phyloP scores from a whole-genome alignment of 345 rosid genomes.

The Pseudoturritis turrita region DNA sequence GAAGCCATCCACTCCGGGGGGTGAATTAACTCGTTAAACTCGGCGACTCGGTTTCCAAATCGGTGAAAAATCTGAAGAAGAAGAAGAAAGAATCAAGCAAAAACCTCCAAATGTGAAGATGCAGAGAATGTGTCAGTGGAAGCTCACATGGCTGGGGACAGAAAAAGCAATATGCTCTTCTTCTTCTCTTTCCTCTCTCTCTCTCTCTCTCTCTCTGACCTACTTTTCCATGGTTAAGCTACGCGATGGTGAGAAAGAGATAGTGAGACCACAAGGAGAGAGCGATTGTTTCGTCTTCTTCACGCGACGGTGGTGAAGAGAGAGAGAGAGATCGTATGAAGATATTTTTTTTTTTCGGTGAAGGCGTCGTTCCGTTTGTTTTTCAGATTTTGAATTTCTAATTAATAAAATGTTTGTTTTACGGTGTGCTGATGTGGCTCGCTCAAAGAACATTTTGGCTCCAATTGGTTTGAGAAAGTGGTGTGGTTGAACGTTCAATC shows the following conservation, averaged over 20 bases:
- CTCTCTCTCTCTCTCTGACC: not conserved
- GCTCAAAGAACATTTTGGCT: not conserved
- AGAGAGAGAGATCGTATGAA: conserved; percentile 25
- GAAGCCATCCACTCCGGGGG: conserved; percentile 51
- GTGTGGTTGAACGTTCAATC: too few relatives aligned
- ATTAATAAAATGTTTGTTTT: not conserved
- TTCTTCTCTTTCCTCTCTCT: not conserved
- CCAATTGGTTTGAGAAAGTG: too few relatives aligned
- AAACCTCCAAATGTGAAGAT: conserved; percentile 12
- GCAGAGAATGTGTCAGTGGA: conserved; percentile 51
- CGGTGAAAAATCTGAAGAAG: conserved; percentile 3
- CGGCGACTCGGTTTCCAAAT: conserved; percentile 28
- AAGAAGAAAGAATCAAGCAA: conserved; percentile 11
- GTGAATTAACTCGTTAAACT: conserved; percentile 35
- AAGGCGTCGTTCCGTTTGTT: not conserved
- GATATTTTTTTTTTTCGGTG: not conserved
- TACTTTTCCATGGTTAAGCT: conserved; percentile 17
- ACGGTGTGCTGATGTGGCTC: conserved; percentile 23
- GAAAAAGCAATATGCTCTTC: conserved; percentile 37
- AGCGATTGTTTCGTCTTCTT: conserved; percentile 59
- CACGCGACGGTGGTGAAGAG: conserved; percentile 52
- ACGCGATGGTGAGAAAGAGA: conserved; percentile 24
- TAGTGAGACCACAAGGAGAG: conserved; percentile 32
- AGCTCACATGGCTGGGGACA: conserved; percentile 65
- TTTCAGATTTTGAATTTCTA: conserved; percentile 24